Evolutionary conservation across 495 filamentous ascomycete species (phyloP).

Genomic region (Penicillium maclennaniae): DNA sequence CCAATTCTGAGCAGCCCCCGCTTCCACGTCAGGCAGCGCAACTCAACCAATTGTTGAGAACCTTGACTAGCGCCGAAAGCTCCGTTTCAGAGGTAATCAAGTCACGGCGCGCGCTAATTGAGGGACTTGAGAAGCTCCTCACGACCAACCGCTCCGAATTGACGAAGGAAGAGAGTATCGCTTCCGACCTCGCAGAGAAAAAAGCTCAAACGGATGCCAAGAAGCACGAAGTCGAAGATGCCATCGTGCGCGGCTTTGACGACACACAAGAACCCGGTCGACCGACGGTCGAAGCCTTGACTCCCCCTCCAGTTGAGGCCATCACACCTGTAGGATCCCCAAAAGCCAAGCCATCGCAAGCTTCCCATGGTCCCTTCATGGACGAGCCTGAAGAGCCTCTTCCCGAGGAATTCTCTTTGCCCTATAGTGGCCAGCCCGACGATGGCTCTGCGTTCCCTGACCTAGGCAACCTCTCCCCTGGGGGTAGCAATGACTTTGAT

Average conservation of each 20-base stretch:
- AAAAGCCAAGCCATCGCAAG: constrained; percentile 25
- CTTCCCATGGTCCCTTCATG: constrained; percentile 17
- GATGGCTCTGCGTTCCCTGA: constrained; percentile 43
- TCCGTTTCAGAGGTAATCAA: constrained; percentile 89
- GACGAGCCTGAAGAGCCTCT: constrained; percentile 23
- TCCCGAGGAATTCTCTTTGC: constrained; percentile 32
- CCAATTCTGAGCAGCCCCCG: constrained; percentile 58
- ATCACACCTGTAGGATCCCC: constrained; percentile 47
- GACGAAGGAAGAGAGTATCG: constrained; percentile 60
- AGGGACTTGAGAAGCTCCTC: constrained; percentile 77
- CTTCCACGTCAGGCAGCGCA: constrained; percentile 90
- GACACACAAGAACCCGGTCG: constrained; percentile 52
- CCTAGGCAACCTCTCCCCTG: constrained; percentile 47
- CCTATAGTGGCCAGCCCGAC: constrained; percentile 32
- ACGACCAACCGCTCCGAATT: constrained; percentile 68
- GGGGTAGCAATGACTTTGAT: constrained; percentile 28
- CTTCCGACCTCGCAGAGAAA: constrained; percentile 54
- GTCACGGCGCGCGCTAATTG: constrained; percentile 71
- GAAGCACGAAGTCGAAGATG: constrained; percentile 83
- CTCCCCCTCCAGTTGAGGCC: constrained; percentile 62
- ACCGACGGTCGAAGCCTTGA: constrained; percentile 79
- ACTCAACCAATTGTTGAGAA: constrained; percentile 80
- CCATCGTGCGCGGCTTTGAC: constrained; percentile 74
- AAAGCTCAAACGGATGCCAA: constrained; percentile 66
- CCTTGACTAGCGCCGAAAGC: constrained; percentile 83